Conservation (phyloP, 176 grass and related monocot genomes). For the Alopecurus myosuroides region DNA sequence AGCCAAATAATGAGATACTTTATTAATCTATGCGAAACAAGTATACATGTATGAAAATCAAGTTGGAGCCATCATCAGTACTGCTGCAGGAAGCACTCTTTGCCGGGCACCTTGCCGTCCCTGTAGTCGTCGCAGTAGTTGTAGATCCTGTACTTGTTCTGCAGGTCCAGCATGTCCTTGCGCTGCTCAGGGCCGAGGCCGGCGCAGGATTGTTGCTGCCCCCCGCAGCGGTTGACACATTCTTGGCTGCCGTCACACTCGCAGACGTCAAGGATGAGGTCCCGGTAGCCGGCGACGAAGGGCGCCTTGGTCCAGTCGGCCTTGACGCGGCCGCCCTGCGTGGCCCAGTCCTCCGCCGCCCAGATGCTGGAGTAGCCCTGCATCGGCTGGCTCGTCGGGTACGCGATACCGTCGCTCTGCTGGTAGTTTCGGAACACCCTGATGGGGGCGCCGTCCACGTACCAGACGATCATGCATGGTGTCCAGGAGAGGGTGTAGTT, state of each 20-base stretch:
- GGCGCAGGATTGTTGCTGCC: not conserved
- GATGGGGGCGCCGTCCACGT: slow-evolving; percentile 48
- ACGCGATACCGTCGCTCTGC: slow-evolving; percentile 33
- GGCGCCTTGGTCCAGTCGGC: slow-evolving; percentile 57
- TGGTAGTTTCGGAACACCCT: slow-evolving; percentile 65
- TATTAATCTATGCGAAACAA: no score
- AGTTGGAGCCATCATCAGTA: not conserved
- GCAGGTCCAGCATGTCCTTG: not conserved
- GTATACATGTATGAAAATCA: no score
- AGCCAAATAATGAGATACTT: no score
- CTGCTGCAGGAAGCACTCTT: not conserved
- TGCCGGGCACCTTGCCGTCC: not conserved
- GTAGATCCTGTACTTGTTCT: not conserved
- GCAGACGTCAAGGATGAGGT: not conserved
- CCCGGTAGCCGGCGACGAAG: slow-evolving; percentile 19
- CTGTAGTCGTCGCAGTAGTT: not conserved
- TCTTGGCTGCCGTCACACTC: not conserved
- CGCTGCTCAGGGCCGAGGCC: not conserved
- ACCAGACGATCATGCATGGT: slow-evolving; percentile 69
- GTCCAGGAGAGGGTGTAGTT: slow-evolving; percentile 86
- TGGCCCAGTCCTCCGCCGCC: slow-evolving; percentile 75
- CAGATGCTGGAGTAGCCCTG: slow-evolving; percentile 61
- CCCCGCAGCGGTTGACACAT: not conserved
- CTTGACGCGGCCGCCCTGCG: slow-evolving; percentile 54
- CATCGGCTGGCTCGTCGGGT: slow-evolving; percentile 44